These are phyloP conservation scores for Fusarium mundagurra DNA, from an alignment of 2,329 filamentous ascomycete genomes.

Conservation along the genomic window DNA sequence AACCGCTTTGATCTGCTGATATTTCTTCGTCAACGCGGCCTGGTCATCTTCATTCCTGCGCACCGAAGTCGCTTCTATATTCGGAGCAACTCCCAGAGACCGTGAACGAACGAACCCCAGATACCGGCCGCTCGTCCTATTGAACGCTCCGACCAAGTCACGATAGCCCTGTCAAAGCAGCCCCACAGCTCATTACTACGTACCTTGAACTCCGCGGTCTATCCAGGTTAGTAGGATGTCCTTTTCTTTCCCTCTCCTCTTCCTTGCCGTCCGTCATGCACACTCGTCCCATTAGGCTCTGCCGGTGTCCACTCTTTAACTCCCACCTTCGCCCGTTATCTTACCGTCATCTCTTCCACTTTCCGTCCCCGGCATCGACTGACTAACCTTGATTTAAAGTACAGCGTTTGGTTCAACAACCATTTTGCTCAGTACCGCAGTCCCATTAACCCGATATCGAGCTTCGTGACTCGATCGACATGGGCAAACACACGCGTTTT, in stretches of 20 bases:
- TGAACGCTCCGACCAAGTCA: constrained; percentile 40
- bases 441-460: constrained; percentile 28
- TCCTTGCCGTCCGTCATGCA: constrained; percentile 41
- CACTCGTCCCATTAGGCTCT: constrained; percentile 39
- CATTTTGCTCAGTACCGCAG: constrained; percentile 4
- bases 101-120: constrained; percentile 36
- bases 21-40: constrained; percentile 27
- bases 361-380: constrained; percentile 32
- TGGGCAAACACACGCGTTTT: constrained; percentile 64
- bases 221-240: constrained; percentile 39
- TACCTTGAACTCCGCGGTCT: constrained; percentile 35
- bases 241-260: constrained; percentile 31
- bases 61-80: constrained; percentile 35
- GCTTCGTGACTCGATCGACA: constrained; percentile 52
- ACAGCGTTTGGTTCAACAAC: constrained; percentile 20
- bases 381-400: constrained; percentile 32
- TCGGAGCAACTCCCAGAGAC: constrained; percentile 24
- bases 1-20: not conserved
- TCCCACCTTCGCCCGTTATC: constrained; percentile 36
- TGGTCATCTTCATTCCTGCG: constrained; percentile 22
- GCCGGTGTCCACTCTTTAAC: constrained; percentile 37
- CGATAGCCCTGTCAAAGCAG: constrained; percentile 41
- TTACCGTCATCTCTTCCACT: constrained; percentile 31
- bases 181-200: constrained; percentile 41
- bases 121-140: constrained; percentile 35